Base-by-base conservation (phyloP, 352 stramenopile species). In the Thraustochytrium sp. region DNA sequence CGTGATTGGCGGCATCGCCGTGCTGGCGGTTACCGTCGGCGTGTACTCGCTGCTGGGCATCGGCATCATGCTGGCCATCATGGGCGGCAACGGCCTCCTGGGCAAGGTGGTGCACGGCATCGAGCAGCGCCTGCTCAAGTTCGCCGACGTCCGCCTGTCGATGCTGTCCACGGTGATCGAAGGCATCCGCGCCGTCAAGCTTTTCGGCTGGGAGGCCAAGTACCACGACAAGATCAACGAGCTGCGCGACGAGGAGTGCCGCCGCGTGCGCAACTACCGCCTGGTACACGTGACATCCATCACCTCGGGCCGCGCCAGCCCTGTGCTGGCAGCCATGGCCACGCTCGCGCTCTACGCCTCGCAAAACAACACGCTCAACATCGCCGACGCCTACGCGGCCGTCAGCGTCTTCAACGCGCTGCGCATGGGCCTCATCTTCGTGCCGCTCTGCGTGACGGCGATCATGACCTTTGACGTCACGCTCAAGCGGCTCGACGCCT, bases 121-220 rank as follows among this genome's bases (percentile, higher is more conserved):
- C 26, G 68, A 80, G 31, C 44, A 80, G 31, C 26, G 26, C 21
- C 26, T 36, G 29, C 68, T 80, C 36, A 68, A 40, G 5, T 29
- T 37, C 42, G 42, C 68, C 13, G 68, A 80, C 42, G 68, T 75
- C 44, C 68, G 68, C 3, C 68, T 80, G 29, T 61, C 68, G 26
- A 53, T 80, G 68, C 48, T 80, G 21, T n/a, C 11, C 23, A 21
- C 68, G 42, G 68, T 72, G 29, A 23, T 80, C 13, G 68, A 80
- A 26, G 68, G 68, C 26, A 80, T 80, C 31, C 68, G 46, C 51
- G 68, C 68, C 13, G 68, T 80, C 68, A 80, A 80, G 68, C 68
- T 80, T 44, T 80, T 80, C 76, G 68, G 68, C 53, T 80, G 68
- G 68, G 68, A 63, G 29, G 31, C 26, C 29, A 63, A 9, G 23